Percentiles rank a stretch among this genome's conserved stretches.
Conservation (phyloP, 2,329 filamentous ascomycete genomes). For the Cercospora citrullina region DNA sequence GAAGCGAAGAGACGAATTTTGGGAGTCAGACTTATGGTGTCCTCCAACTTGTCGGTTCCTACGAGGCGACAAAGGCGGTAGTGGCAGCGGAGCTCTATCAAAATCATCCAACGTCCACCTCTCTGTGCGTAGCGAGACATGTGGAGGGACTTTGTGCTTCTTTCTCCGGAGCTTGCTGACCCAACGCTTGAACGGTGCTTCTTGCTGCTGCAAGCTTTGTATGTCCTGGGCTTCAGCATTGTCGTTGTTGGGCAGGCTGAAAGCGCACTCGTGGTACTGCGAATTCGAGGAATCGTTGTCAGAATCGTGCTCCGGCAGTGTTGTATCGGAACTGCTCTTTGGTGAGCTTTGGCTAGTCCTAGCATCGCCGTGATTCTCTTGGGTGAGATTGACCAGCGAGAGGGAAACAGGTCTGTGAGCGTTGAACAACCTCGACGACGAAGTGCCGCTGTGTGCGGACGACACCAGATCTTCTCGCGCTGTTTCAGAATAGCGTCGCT, state of each 20-base stretch:
- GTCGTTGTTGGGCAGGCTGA: background rate
- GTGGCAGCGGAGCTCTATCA: slow-evolving; percentile 19
- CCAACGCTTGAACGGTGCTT: slow-evolving; percentile 65
- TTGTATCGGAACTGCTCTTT: background rate
- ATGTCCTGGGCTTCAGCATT: background rate
- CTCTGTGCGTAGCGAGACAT: slow-evolving; percentile 39
- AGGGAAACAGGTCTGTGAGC: background rate
- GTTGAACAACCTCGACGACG: slow-evolving; percentile 11
- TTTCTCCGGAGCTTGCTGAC: slow-evolving; percentile 66
- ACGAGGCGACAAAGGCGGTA: slow-evolving; percentile 15
- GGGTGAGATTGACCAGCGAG: slow-evolving; percentile 20
- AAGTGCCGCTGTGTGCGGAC: slow-evolving; percentile 16
- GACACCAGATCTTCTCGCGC: slow-evolving; percentile 24
- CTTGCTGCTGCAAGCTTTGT: background rate
- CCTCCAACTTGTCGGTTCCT: slow-evolving; percentile 11
- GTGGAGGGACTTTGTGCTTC: slow-evolving; percentile 50
- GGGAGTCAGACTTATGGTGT: slow-evolving; percentile 55
- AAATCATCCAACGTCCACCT: slow-evolving; percentile 43
- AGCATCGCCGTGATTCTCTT: slow-evolving; percentile 14
- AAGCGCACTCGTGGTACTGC: background rate
- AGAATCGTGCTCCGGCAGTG: slow-evolving; percentile 12
- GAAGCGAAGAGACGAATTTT: slow-evolving; percentile 74
- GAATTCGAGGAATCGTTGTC: background rate
- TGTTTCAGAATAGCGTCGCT: slow-evolving; percentile 7
- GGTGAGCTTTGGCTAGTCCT: background rate